These are phyloP conservation scores for Friedmanniomyces simplex DNA, from an alignment of 495 filamentous ascomycete species.

Conservation along the genomic window DNA sequence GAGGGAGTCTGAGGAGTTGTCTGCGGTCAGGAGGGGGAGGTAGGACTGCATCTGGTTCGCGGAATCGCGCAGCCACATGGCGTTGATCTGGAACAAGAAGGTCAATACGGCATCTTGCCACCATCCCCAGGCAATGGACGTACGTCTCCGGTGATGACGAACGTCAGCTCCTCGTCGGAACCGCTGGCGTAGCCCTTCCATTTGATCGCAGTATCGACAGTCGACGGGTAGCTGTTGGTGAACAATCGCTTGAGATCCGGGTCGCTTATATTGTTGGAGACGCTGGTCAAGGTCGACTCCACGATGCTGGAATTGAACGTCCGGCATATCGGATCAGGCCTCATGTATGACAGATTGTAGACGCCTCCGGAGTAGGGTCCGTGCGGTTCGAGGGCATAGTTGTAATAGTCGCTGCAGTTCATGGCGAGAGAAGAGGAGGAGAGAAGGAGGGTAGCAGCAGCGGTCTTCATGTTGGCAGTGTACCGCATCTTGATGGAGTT, in stretches of 20 bases:
- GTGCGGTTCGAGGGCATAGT: slow-evolving; percentile 30
- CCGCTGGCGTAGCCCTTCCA: slow-evolving; percentile 50
- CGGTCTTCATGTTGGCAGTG: background rate
- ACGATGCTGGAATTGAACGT: slow-evolving; percentile 49
- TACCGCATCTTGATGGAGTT: too few species aligned
- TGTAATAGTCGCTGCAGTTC: slow-evolving; percentile 2
- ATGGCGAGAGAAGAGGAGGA: background rate
- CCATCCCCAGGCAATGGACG: background rate
- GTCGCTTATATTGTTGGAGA: slow-evolving; percentile 43
- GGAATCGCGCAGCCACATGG: slow-evolving; percentile 62
- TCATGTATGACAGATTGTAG: slow-evolving; percentile 44
- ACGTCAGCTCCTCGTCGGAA: slow-evolving; percentile 53
- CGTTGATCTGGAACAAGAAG: slow-evolving; percentile 37
- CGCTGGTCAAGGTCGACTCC: slow-evolving; percentile 42
- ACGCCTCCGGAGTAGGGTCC: slow-evolving; percentile 30
- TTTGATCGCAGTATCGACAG: slow-evolving; percentile 55
- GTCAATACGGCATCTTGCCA: background rate
- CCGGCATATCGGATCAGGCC: slow-evolving; percentile 46
- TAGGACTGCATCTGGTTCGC: slow-evolving; percentile 60
- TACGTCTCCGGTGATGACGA: slow-evolving; percentile 46
- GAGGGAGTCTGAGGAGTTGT: slow-evolving; percentile 39
- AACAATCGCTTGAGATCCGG: slow-evolving; percentile 58
- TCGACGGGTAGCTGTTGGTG: slow-evolving; percentile 55
- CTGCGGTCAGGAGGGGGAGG: slow-evolving; percentile 45
- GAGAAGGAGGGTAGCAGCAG: background rate